Evolutionary conservation across 2,329 filamentous ascomycete species (phyloP).

Genomic region (Trichothecium roseum): DNA sequence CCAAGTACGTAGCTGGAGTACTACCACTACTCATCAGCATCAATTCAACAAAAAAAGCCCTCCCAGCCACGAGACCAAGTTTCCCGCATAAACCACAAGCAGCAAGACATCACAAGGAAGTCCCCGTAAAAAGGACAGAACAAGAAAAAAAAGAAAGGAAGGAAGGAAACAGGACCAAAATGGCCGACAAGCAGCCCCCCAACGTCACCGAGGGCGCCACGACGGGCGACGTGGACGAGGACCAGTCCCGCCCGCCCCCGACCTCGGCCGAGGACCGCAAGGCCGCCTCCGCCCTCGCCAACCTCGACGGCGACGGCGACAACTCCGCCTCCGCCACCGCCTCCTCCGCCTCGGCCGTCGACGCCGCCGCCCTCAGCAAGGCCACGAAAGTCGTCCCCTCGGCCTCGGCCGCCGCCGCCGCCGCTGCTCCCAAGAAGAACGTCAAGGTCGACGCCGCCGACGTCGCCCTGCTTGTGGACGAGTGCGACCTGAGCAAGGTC

Average conservation of each 20-base stretch:
- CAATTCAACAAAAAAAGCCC: too few relatives aligned
- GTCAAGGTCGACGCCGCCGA: slow-evolving; percentile 68
- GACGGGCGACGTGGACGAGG: slow-evolving; percentile 47
- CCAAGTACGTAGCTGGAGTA: too few relatives aligned
- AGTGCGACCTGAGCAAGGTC: slow-evolving; percentile 60
- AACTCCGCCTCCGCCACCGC: slow-evolving; percentile 33
- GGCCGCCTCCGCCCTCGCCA: slow-evolving; percentile 62
- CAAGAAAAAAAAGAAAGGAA: too few relatives aligned
- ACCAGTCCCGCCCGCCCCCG: slow-evolving; percentile 24
- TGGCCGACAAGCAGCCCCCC: slow-evolving; percentile 52
- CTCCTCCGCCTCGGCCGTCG: slow-evolving; percentile 37
- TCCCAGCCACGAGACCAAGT: too few relatives aligned
- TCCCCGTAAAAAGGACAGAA: too few relatives aligned
- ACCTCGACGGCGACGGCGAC: slow-evolving; percentile 41
- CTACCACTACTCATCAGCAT: too few relatives aligned
- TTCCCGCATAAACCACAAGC: too few relatives aligned
- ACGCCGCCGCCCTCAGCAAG: slow-evolving; percentile 59
- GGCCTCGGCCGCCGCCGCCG: slow-evolving; percentile 15
- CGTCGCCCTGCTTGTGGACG: slow-evolving; percentile 58
- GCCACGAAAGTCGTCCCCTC: slow-evolving; percentile 55
- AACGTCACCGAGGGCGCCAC: slow-evolving; percentile 49
- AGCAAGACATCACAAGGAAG: too few relatives aligned
- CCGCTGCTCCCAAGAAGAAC: slow-evolving; percentile 36
- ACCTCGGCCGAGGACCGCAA: slow-evolving; percentile 64
- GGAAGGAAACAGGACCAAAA: slow-evolving; percentile 16